Base-by-base conservation (phyloP, 2,329 filamentous ascomycete genomes). In the Bipolaris cookei region DNA sequence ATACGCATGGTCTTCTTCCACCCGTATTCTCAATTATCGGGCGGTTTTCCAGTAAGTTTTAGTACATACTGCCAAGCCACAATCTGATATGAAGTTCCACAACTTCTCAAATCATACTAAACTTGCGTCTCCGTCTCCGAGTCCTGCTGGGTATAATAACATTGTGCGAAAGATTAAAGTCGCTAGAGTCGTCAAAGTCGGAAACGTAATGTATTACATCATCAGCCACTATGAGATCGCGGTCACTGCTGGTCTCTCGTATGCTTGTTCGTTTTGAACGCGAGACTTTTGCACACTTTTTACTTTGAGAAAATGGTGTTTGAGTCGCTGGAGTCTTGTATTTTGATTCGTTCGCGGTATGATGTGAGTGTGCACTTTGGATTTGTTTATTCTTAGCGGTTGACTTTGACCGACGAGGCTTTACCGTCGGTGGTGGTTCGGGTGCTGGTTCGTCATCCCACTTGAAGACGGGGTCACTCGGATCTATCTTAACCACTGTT, bases 401-500 rank as follows among this genome's bases (percentile, higher is more conserved):
- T 13, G 47, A 30, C 1, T 58, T 50, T 14, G 37, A 21, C 37
- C 18, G 11, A 6, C 43, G 37, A 13, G 37, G 6, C 37, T 37
- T 30, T n/a, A 1, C 8, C 3, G 21, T 30, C 20, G 38, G 11
- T 6, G 13, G 8, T 39, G 37, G 30, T 1, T 43, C 52, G 1
- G 16, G n/a, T 2, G 10, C 25, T 6, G 54, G 58, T 3, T 46
- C 56, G 11, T 58, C 51, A 11, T 69, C 65, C 39, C 54, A 61
- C 8, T 62, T 54, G 4, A 69, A 55, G 2, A 48, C 41, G 5
- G 51, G 37, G n/a, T 65, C 61, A 13, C 59, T 55, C 0, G 51
- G 34, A 14, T 70, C 63, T 30, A 68, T 54, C 37, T 69, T 68
- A 4, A 66, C 41, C 47, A 62, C 55, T 5, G 57, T 23, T 0